Evolutionary conservation across 2,329 filamentous ascomycete genomes (phyloP).

Genomic region (Alternaria triticimaculans): DNA sequence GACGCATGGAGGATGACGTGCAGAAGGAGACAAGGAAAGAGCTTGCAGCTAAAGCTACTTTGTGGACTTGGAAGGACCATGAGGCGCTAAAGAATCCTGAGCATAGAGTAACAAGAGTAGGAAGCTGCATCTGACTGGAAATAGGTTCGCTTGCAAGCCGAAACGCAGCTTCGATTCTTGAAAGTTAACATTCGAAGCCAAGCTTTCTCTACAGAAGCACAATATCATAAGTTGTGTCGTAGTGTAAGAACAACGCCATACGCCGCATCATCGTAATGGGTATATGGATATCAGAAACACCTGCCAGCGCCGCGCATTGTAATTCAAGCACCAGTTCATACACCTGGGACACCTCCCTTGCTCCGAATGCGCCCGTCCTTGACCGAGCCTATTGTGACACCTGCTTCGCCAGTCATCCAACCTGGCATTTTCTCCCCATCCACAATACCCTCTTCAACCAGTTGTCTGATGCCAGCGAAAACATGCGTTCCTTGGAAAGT

Average conservation of each 20-base stretch:
- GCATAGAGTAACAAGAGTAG: neutral
- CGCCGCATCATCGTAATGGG: constrained; percentile 29
- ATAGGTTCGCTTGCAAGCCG: neutral
- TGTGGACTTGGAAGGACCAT: neutral
- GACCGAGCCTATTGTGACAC: constrained; percentile 75
- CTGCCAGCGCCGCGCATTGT: constrained; percentile 14
- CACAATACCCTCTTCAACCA: constrained; percentile 78
- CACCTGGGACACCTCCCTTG: constrained; percentile 34
- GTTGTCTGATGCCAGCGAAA: constrained; percentile 77
- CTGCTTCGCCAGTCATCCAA: constrained; percentile 90
- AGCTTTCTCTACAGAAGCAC: neutral
- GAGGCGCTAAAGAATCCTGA: neutral
- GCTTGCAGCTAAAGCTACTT: neutral
- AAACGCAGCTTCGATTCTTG: neutral
- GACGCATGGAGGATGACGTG: neutral
- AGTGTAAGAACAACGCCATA: constrained; percentile 16
- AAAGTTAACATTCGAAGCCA: neutral
- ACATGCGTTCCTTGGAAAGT: constrained; percentile 79
- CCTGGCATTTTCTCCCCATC: constrained; percentile 82
- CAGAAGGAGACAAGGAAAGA: neutral
- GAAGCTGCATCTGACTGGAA: neutral
- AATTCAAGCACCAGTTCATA: constrained; percentile 15
- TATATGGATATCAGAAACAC: constrained; percentile 32
- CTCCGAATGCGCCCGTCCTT: constrained; percentile 66
- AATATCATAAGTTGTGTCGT: neutral